A percentile compares a stretch with the other conserved stretches of the same genome.
Evolutionary conservation across 2,329 filamentous ascomycete genomes (phyloP).

Genomic region (Elsinoe ampelina): DNA sequence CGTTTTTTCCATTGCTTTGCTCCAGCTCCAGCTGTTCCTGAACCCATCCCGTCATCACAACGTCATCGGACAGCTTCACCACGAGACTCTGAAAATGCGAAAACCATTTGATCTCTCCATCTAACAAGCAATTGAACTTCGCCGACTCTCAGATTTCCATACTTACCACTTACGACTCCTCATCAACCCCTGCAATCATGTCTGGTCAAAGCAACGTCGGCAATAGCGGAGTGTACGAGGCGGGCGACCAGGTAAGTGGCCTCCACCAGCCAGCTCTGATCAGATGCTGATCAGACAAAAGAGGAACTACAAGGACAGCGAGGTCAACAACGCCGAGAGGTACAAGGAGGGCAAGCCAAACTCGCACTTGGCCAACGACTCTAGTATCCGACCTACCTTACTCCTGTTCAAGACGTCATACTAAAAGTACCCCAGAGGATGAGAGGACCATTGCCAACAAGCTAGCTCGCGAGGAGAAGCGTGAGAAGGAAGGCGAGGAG

Average conservation of each 20-base stretch:
- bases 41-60: neutral
- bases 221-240: slow-evolving; percentile 58
- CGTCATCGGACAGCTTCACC: slow-evolving; percentile 10
- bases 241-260: slow-evolving; percentile 53
- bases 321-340: slow-evolving; percentile 44
- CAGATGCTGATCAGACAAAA: slow-evolving; percentile 15
- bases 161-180: slow-evolving; percentile 1
- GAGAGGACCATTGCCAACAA: slow-evolving; percentile 63
- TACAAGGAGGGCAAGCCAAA: slow-evolving; percentile 65
- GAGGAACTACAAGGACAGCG: slow-evolving; percentile 46
- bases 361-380: slow-evolving; percentile 60
- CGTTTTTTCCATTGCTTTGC: slow-evolving; percentile 6
- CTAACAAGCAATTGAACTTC: neutral
- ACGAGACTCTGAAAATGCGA: slow-evolving; percentile 2
- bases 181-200: slow-evolving; percentile 30
- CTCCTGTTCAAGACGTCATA: neutral
- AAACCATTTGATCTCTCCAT: neutral
- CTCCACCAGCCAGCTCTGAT: neutral
- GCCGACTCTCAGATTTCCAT: neutral
- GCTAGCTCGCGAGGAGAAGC: slow-evolving; percentile 53
- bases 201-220: slow-evolving; percentile 58
- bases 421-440: slow-evolving; percentile 47
- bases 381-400: slow-evolving; percentile 47
- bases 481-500: slow-evolving; percentile 36
- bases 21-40: neutral